Evolutionary conservation across 768 basidiomycete genomes (phyloP).

Genomic region (Phylloporus arenicola): DNA sequence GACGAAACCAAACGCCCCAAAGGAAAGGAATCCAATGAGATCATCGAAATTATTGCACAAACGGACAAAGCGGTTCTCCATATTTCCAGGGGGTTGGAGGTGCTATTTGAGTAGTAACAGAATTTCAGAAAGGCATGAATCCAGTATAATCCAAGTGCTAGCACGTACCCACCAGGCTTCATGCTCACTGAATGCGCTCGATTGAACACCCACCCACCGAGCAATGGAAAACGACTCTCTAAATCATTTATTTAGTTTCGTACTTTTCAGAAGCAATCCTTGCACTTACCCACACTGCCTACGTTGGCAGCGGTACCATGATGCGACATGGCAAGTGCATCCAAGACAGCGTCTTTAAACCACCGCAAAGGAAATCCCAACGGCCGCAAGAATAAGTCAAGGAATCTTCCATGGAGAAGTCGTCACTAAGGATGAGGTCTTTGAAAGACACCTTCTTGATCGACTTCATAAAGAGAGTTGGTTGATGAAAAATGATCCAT

Average conservation of each 20-base stretch:
- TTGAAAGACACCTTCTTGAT: constrained; percentile 29
- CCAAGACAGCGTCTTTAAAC: constrained; percentile 26
- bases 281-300: constrained; percentile 5
- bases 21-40: constrained; percentile 26
- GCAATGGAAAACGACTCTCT: constrained; percentile 19
- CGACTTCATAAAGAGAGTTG: constrained; percentile 24
- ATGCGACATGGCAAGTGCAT: constrained; percentile 15
- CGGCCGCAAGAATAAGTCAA: background rate
- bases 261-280: background rate
- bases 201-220: constrained; percentile 32
- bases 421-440: constrained; percentile 30
- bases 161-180: constrained; percentile 32
- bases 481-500: constrained; percentile 28
- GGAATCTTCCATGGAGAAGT: constrained; percentile 24
- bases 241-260: background rate
- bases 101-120: background rate
- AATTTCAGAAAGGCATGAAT: background rate
- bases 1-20: constrained; percentile 16
- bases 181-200: constrained; percentile 14
- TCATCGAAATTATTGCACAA: constrained; percentile 29
- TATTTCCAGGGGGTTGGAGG: constrained; percentile 10
- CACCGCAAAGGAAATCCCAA: constrained; percentile 18
- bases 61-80: constrained; percentile 29
- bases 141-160: too few relatives aligned
- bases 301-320: constrained; percentile 9